Percentiles rank a stretch among this genome's conserved stretches.
phyloP scores from a whole-genome alignment of 2,329 filamentous ascomycete genomes.

The Lasiodiplodia gonubiensis region DNA sequence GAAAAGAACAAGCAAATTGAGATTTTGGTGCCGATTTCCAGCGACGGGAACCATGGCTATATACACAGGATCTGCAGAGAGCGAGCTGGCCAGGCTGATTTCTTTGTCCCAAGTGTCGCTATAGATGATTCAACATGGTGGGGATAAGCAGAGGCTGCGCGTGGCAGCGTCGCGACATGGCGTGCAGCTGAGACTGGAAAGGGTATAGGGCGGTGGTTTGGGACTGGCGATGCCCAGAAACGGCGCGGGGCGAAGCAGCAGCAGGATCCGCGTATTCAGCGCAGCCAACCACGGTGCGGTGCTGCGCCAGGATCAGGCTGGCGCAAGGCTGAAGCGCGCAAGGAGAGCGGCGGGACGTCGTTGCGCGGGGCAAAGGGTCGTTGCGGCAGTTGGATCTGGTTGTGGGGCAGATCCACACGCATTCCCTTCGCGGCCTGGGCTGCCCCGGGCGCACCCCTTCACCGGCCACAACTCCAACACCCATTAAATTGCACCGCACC shows the following conservation, averaged over 20 bases:
- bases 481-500: neutral
- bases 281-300: neutral
- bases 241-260: conserved; percentile 13
- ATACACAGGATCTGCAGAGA: neutral
- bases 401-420: neutral
- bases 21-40: neutral
- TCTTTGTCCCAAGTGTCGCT: neutral
- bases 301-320: neutral
- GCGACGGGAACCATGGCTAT: neutral
- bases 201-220: neutral
- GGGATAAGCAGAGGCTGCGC: neutral
- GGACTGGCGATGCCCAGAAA: neutral
- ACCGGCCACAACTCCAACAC: conserved; percentile 7
- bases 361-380: neutral
- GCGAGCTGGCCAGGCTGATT: neutral
- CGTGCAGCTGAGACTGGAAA: conserved; percentile 6
- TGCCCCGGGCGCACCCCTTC: conserved; percentile 14
- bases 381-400: neutral
- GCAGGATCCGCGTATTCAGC: neutral
- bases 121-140: neutral
- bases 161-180: conserved; percentile 2
- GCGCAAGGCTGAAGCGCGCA: neutral
- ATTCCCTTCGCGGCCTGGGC: conserved; percentile 6
- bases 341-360: neutral
- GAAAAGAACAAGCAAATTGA: neutral